phyloP scores from a whole-genome alignment of 148 eudicot species.

The Persicaria maculosa region DNA sequence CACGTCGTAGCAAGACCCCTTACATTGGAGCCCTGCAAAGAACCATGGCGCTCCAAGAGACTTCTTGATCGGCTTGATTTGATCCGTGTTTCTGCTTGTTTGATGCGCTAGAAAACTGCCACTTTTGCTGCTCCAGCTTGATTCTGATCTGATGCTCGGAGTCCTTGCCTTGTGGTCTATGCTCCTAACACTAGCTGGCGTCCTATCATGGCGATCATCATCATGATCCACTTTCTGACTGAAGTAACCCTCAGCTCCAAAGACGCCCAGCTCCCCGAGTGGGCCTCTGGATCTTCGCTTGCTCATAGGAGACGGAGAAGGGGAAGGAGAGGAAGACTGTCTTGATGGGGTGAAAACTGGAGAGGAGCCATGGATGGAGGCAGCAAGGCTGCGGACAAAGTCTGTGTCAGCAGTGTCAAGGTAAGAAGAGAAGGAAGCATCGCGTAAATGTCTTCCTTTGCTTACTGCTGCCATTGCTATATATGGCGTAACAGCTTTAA shows the following conservation, averaged over 20 bases:
- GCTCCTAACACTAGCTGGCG: slow-evolving; percentile 3
- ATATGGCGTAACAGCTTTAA: not conserved
- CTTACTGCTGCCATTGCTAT: slow-evolving; percentile 34
- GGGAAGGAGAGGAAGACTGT: slow-evolving; percentile 6
- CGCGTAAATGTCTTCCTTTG: slow-evolving; percentile 32
- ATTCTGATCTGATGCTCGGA: slow-evolving; percentile 6
- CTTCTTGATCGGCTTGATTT: slow-evolving; percentile 3
- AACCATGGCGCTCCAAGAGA: not conserved
- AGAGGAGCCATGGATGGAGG: slow-evolving; percentile 26
- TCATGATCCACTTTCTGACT: not conserved
- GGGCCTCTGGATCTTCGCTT: slow-evolving; percentile 14
- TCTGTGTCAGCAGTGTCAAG: slow-evolving; percentile 47
- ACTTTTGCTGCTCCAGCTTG: not conserved
- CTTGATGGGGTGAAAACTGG: slow-evolving; percentile 12
- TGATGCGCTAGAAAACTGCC: not conserved
- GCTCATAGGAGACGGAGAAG: slow-evolving; percentile 13
- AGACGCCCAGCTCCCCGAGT: slow-evolving; percentile 38
- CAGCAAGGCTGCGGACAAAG: slow-evolving; percentile 33
- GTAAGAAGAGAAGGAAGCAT: slow-evolving; percentile 69
- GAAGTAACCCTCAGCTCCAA: slow-evolving; percentile 39
- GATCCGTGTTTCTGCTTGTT: not conserved
- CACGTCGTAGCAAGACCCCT: slow-evolving; percentile 37
- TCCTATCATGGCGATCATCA: not conserved
- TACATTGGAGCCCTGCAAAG: slow-evolving; percentile 22
- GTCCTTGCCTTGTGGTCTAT: not conserved